Base-by-base conservation (phyloP, 768 basidiomycete genomes). In the Fomitopsis serialis region DNA sequence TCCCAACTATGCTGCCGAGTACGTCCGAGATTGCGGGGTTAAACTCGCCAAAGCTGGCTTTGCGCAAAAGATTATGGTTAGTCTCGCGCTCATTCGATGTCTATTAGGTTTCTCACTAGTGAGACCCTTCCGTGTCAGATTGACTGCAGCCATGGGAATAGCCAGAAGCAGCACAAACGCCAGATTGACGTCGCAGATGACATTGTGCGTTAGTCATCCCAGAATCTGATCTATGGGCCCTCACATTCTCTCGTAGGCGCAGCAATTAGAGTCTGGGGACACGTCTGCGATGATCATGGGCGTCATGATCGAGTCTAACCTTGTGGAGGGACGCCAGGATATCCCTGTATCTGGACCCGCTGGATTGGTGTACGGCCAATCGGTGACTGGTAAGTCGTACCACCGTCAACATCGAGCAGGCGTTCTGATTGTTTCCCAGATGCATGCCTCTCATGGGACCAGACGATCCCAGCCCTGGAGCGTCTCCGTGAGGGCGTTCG, bases 61-160 rank as follows among this genome's bases (percentile, higher is more conserved):
- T 35, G 63, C 82, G 11, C 80, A 80, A 57, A 92, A 86, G 66
- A 79, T 99, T 57, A 98, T 98, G 96, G 92, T 93, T 61, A 51
- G 74, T 35, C 48, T 8, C 37, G 2, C 34, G 17, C 44, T 24
- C 15, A 44, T 46, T 32, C 15, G 25, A 29, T 36, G n/a, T 27
- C 11, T 10, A 3, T 6, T 19, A 36, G 24, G 34, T 19, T n/a
- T 47, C 53, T 58, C 24, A 54, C 45, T 5, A n/a, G n/a, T 22
- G 43, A 21, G 46, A 47, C 45, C 47, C 35, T 21, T 10, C 32
- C 23, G 45, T 2, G 53, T 58, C 64, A 96, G 94, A 85, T 97
- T 58, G 92, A 96, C 70, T 96, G 96, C 78, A 95, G 92, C 61
- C 95, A 98, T 66, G 94, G 96, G 55, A 98, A 98, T 72, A 92